Percentiles rank a stretch among this genome's conserved stretches.
Conservation (phyloP, 805 yeast genomes). For the Wickerhamomyces sydowiorum region DNA sequence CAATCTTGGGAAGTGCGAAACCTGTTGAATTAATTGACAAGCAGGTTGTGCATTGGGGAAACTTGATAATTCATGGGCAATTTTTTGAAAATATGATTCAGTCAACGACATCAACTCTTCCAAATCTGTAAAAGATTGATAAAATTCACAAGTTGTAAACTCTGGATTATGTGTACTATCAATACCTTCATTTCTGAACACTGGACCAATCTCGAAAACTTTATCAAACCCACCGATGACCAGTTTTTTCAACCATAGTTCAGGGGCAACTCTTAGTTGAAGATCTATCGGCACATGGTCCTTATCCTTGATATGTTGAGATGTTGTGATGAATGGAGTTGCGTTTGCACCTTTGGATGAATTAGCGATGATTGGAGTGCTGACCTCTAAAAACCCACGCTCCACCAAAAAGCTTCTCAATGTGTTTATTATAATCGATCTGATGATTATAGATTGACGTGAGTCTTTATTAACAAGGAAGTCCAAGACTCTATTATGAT, state of each 20-base stretch:
- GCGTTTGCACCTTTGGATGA: slow-evolving; percentile 91
- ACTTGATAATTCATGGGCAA: slow-evolving; percentile 29
- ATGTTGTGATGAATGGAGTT: slow-evolving; percentile 65
- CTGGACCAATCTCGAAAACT: slow-evolving; percentile 81
- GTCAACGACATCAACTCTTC: slow-evolving; percentile 62
- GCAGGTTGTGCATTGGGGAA: slow-evolving; percentile 6
- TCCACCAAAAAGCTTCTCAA: slow-evolving; percentile 53
- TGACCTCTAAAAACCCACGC: slow-evolving; percentile 69
- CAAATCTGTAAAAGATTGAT: slow-evolving; percentile 64
- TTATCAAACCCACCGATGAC: slow-evolving; percentile 81
- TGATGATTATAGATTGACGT: slow-evolving; percentile 38
- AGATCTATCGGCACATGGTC: slow-evolving; percentile 27
- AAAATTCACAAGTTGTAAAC: slow-evolving; percentile 86
- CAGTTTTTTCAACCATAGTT: slow-evolving; percentile 83
- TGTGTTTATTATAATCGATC: slow-evolving; percentile 48
- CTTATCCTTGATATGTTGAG: slow-evolving; percentile 27
- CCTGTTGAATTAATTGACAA: not conserved
- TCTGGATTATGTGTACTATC: slow-evolving; percentile 95
- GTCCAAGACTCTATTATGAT: slow-evolving; percentile 67
- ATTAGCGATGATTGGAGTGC: slow-evolving; percentile 75
- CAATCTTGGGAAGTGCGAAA: slow-evolving; percentile 36
- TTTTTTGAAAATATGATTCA: slow-evolving; percentile 44
- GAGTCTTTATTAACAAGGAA: slow-evolving; percentile 56
- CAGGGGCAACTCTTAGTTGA: slow-evolving; percentile 87
- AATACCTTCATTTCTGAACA: slow-evolving; percentile 88